phyloP scores from a whole-genome alignment of 2,329 filamentous ascomycete species.

The Keithomyces neogunnii region DNA sequence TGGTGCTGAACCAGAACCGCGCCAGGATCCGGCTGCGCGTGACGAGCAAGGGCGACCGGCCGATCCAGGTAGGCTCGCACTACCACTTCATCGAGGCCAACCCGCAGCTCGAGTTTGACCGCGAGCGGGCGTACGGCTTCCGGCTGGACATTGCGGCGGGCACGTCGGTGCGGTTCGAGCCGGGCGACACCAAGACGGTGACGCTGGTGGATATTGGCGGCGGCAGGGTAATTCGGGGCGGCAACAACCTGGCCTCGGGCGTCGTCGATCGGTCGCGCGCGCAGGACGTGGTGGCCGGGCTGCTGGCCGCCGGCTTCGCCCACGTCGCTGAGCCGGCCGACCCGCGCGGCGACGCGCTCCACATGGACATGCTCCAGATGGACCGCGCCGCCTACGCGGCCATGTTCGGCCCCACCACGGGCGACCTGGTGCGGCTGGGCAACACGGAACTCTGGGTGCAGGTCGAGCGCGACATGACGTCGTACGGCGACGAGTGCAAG shows the following conservation, averaged over 20 bases:
- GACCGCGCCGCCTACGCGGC: constrained; percentile 68
- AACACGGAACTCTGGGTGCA: constrained; percentile 83
- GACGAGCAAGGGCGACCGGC: constrained; percentile 79
- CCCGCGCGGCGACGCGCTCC: constrained; percentile 42
- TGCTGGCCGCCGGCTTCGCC: constrained; percentile 69
- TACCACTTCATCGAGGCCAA: constrained; percentile 98
- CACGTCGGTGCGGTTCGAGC: constrained; percentile 88
- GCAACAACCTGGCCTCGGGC: constrained; percentile 72
- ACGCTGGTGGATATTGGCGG: constrained; percentile 84
- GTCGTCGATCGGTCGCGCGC: constrained; percentile 54
- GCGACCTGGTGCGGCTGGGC: constrained; percentile 75
- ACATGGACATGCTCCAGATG: constrained; percentile 59
- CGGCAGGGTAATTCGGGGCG: constrained; percentile 69
- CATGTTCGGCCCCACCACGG: constrained; percentile 91
- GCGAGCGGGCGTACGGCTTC: constrained; percentile 71
- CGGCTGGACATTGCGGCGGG: constrained; percentile 85
- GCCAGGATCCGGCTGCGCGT: constrained; percentile 67
- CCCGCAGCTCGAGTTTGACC: constrained; percentile 81
- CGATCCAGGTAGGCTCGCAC: constrained; percentile 88
- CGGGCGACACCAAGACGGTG: constrained; percentile 85
- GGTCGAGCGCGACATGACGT: constrained; percentile 78
- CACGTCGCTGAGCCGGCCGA: constrained; percentile 51
- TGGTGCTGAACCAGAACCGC: constrained; percentile 66
- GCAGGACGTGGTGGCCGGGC: constrained; percentile 55
- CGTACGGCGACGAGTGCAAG: constrained; percentile 87